Evolutionary conservation across 345 rosid species (phyloP).

Genomic region (Linum usitatissimum): DNA sequence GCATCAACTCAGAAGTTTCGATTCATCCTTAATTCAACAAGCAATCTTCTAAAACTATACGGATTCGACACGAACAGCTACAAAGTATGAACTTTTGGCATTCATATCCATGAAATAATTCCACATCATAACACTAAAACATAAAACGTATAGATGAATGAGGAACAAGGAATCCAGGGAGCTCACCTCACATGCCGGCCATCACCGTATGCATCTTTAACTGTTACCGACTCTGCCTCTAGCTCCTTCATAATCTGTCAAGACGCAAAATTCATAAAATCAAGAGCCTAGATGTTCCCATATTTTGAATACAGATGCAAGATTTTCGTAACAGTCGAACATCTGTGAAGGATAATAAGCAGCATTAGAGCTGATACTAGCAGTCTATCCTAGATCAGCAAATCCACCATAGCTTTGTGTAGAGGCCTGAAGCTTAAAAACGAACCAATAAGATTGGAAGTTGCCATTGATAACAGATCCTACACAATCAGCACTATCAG

Average conservation of each 20-base stretch:
- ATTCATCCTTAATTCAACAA: background rate
- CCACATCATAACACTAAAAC: background rate
- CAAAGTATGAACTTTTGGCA: too few relatives aligned
- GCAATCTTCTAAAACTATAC: background rate
- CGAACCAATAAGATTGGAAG: background rate
- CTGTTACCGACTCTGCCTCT: conserved; percentile 67
- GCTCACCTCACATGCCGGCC: conserved; percentile 83
- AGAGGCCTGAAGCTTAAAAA: background rate
- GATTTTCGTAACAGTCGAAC: background rate
- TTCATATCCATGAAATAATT: background rate
- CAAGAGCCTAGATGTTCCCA: background rate
- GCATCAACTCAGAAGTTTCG: background rate
- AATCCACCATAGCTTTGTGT: background rate
- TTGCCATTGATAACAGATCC: too few relatives aligned
- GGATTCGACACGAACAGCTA: background rate
- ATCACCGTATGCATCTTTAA: conserved; percentile 88
- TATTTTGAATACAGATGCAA: background rate
- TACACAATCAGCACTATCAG: too few relatives aligned
- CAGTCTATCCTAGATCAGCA: background rate
- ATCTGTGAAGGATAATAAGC: too few relatives aligned
- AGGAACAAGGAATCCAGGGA: background rate
- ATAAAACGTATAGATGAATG: background rate
- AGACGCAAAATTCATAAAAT: conserved; percentile 1
- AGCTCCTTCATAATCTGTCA: conserved; percentile 68
- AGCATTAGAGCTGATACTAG: background rate